phyloP scores from a whole-genome alignment of 73 alveolate species.

The Tetrahymena elliotti region DNA sequence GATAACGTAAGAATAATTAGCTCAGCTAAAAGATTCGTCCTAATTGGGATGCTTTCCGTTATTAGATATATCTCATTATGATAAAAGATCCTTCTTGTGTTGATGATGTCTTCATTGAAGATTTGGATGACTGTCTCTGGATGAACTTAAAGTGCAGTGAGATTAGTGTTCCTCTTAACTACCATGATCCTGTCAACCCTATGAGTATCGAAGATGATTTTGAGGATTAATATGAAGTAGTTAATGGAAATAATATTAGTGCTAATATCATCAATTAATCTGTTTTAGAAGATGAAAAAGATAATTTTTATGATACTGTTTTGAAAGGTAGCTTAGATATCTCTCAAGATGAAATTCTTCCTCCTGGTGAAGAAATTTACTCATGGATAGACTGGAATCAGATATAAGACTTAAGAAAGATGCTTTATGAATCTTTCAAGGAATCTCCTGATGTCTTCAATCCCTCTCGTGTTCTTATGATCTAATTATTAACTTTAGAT shows the following conservation, averaged over 20 bases:
- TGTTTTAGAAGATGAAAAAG: neutral
- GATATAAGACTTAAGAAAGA: neutral
- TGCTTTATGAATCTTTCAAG: neutral
- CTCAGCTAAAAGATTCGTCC: neutral
- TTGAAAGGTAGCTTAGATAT: neutral
- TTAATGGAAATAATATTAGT: neutral
- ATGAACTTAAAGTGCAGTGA: neutral
- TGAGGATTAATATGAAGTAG: neutral
- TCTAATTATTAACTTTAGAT: neutral
- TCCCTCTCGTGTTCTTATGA: conserved; percentile 2
- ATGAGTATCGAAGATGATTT: neutral
- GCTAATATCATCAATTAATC: neutral
- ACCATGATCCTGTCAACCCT: neutral
- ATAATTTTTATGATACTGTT: neutral
- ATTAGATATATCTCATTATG: neutral
- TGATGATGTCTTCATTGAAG: neutral
- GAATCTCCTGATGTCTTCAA: neutral
- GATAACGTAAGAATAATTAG: neutral
- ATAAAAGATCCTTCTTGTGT: neutral
- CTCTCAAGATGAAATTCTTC: neutral
- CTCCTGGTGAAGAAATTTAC: neutral
- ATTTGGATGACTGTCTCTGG: neutral
- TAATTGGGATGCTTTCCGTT: neutral
- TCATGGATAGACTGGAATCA: neutral
- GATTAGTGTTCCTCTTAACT: neutral